phyloP scores from a whole-genome alignment of 2,329 filamentous ascomycete species.

The Aspergillus sp. region DNA sequence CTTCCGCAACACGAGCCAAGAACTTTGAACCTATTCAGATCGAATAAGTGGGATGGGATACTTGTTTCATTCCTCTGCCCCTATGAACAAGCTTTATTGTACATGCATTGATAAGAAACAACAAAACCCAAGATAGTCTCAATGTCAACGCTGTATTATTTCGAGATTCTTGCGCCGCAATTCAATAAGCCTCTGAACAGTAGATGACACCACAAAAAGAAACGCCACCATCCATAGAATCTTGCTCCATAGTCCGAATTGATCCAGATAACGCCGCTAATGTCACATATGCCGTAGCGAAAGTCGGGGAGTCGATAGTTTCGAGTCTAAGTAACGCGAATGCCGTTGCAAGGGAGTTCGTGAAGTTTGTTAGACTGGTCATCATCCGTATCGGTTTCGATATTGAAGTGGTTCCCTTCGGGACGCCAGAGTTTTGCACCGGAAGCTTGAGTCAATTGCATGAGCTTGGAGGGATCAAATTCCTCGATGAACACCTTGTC shows the following conservation, averaged over 20 bases:
- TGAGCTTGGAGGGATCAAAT: constrained; percentile 31
- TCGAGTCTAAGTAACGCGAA: constrained; percentile 1
- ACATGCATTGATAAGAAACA: not conserved
- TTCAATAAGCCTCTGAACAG: not conserved
- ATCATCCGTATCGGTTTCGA: constrained; percentile 13
- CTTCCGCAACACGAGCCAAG: not conserved
- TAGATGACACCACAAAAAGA: constrained; percentile 8
- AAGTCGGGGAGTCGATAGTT: not conserved
- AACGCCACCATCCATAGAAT: not conserved
- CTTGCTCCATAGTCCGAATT: not conserved
- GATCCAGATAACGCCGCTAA: not conserved
- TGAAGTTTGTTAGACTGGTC: constrained; percentile 10
- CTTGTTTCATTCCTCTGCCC: not conserved
- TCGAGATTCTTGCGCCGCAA: not conserved
- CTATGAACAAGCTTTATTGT: not conserved
- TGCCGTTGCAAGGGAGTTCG: constrained; percentile 14
- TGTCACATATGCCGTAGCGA: not conserved
- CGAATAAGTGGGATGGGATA: not conserved
- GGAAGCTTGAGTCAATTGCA: constrained; percentile 22
- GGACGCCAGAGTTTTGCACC: constrained; percentile 25
- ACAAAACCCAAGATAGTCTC: not conserved
- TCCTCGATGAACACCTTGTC: constrained; percentile 34
- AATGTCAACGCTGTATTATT: not conserved
- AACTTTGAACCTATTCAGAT: not conserved
- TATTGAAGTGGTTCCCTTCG: constrained; percentile 7